Base-by-base conservation (phyloP, 2,329 filamentous ascomycete genomes). In the Alternaria sp. region DNA sequence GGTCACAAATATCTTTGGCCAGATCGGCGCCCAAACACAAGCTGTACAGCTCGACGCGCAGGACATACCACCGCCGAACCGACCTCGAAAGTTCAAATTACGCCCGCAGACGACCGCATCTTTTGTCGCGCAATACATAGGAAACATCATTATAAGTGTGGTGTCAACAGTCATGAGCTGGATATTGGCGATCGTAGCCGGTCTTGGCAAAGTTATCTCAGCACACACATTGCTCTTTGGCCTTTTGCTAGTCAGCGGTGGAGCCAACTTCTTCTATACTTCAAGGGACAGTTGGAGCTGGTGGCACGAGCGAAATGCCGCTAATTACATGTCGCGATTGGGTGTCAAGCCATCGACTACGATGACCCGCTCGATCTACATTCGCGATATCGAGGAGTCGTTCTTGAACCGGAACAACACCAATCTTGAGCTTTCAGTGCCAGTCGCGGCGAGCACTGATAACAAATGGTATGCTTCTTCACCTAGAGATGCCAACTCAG, bases 291-390 rank as follows among this genome's bases (percentile, higher is more conserved):
- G 88, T 7, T 88, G 89, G 71, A 84, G 87, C 2, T 98, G 94
- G 94, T 97, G 92, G 91, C 86, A 88, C 49, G 95, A 98, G 81
- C 88, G 93, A 61, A 90, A 88, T 63, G 93, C 94, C 1, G 87
- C 87, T 15, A 89, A 86, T 44, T 97, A 95, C 78, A 96, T 99
- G 93, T 84, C 84, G 33, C 86, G 90, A 12, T 82, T 98, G 14
- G 95, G 95, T 10, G 89, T 98, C 8, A 87, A 87, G 4, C 93
- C 94, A 8, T 91, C 96, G 70, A 80, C 86, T 20, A 87, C 91
- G 66, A 95, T 97, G 92, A 92, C 91, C 80, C 93, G 91, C 78
- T 89, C 92, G 9, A 88, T 99, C 25, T 97, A 96, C 76, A 81
- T 97, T 60, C 86, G 85, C 55, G 95, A 98, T 78, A 84, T 98